These are phyloP conservation scores for Saururus chinensis DNA, from an alignment of 164 flowering plant genomes.

Conservation along the genomic window DNA sequence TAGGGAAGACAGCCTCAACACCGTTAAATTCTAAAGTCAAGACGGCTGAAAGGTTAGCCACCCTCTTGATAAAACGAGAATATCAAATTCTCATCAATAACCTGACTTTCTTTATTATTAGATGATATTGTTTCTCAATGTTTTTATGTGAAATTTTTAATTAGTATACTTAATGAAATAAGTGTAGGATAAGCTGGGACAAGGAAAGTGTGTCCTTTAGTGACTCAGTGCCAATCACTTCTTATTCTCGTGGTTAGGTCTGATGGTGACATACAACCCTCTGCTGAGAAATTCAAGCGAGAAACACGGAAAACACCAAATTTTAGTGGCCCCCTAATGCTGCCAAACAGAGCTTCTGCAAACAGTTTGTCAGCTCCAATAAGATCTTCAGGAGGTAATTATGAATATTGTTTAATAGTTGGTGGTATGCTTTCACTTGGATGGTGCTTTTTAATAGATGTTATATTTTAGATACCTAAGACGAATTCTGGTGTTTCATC, in stretches of 20 bases:
- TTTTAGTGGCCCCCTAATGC: slow-evolving; percentile 93
- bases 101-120: no score
- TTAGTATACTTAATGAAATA: no score
- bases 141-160: no score
- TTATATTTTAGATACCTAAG: not conserved
- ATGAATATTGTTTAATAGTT: not conserved
- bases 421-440: not conserved
- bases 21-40: no score
- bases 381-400: slow-evolving; percentile 81
- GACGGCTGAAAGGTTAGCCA: no score
- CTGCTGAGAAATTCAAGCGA: slow-evolving; percentile 35
- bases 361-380: slow-evolving; percentile 98
- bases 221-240: not conserved
- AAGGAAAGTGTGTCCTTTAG: not conserved
- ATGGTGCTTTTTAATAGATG: not conserved
- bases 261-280: slow-evolving; percentile 47
- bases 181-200: not conserved
- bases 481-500: not conserved
- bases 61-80: no score
- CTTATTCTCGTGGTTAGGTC: slow-evolving; percentile 23
- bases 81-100: no score
- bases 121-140: no score
- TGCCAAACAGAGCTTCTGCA: slow-evolving; percentile 91
- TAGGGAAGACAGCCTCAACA: no score
- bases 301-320: slow-evolving; percentile 55